Percentiles rank a stretch among this genome's conserved stretches.
These are phyloP conservation scores for Pyrenophora graminea DNA, from an alignment of 2,329 filamentous ascomycete genomes.

Conservation along the genomic window DNA sequence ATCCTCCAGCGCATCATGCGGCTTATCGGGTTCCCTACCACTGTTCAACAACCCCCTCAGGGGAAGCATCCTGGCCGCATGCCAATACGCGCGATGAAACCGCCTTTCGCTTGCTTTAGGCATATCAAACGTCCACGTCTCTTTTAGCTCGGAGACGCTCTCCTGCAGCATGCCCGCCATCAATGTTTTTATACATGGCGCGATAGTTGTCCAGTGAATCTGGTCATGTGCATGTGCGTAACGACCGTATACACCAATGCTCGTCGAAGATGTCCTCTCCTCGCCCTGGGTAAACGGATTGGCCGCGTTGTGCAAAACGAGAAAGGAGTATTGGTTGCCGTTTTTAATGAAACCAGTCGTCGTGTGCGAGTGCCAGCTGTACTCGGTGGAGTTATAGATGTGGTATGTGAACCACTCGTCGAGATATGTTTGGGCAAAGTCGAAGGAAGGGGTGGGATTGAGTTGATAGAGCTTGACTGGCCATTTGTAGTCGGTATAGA, in stretches of 20 bases:
- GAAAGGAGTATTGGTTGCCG: conserved; percentile 22
- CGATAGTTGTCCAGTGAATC: conserved; percentile 36
- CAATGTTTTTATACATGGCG: conserved; percentile 4
- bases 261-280: conserved; percentile 13
- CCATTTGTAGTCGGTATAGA: conserved; percentile 31
- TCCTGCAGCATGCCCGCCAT: not conserved
- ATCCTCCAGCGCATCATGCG: conserved; percentile 13
- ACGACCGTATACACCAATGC: conserved; percentile 32
- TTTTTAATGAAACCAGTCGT: conserved; percentile 32
- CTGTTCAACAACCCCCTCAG: conserved; percentile 23
- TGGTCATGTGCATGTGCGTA: conserved; percentile 20
- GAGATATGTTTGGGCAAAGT: conserved; percentile 19
- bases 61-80: conserved; percentile 23
- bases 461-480: conserved; percentile 28
- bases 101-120: conserved; percentile 21
- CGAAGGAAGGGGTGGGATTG: conserved; percentile 6
- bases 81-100: conserved; percentile 39
- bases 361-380: conserved; percentile 19
- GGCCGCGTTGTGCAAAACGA: conserved; percentile 35
- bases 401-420: conserved; percentile 11
- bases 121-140: conserved; percentile 21
- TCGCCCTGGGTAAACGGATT: conserved; percentile 22
- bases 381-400: conserved; percentile 8
- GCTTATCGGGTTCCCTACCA: not conserved
- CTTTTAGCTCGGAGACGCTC: conserved; percentile 9